These are phyloP conservation scores for Coemansia sp. DNA, from an alignment of 192 early-diverging fungal genomes.

Conservation along the genomic window DNA sequence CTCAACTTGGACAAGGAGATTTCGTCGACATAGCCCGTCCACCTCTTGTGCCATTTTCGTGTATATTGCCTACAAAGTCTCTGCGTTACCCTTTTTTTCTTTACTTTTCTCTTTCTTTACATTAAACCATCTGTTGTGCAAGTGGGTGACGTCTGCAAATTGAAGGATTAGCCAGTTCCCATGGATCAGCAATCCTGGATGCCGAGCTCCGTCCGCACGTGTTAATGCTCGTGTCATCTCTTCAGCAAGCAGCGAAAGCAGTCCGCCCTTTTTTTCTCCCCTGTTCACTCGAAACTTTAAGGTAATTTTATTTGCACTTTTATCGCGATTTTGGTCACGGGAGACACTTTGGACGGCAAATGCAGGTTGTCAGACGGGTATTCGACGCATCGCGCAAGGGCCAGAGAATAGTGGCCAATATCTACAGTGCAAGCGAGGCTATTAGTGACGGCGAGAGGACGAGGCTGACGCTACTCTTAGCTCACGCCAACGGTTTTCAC, in stretches of 20 bases:
- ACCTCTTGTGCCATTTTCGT: not conserved
- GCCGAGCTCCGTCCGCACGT: not conserved
- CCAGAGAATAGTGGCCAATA: constrained; percentile 37
- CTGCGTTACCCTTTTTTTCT: not conserved
- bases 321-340: not conserved
- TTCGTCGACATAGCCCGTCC: constrained; percentile 10
- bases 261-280: not conserved
- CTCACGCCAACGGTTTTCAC: constrained; percentile 54
- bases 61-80: not conserved
- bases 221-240: not conserved
- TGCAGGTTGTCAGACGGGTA: constrained; percentile 25
- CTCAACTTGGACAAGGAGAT: constrained; percentile 56
- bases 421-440: constrained; percentile 18
- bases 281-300: not conserved
- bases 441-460: not conserved
- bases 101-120: not conserved
- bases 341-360: not conserved
- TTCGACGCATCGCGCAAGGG: constrained; percentile 29
- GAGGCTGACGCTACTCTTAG: constrained; percentile 32
- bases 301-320: not conserved
- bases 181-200: not conserved
- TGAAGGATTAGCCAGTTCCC: not conserved
- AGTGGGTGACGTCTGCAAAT: not conserved
- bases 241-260: not conserved
- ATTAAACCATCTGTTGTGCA: not conserved